phyloP scores from a whole-genome alignment of 2,329 filamentous ascomycete species.

The Epichloe sylvatica region DNA sequence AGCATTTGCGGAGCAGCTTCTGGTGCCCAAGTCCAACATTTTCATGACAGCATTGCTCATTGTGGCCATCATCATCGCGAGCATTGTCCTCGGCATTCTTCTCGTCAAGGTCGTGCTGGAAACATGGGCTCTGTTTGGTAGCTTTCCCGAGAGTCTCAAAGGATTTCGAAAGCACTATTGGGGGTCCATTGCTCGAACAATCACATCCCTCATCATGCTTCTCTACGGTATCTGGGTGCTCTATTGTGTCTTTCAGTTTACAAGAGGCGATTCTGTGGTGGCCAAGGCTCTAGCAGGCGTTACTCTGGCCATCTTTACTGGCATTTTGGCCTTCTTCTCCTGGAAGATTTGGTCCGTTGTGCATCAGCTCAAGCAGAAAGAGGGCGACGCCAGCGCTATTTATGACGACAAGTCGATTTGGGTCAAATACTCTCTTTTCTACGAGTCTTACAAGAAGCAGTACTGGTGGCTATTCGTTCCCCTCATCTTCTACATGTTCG shows the following conservation, averaged over 20 bases:
- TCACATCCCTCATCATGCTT: constrained; percentile 79
- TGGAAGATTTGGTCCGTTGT: constrained; percentile 72
- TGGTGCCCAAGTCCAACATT: constrained; percentile 75
- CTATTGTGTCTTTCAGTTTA: constrained; percentile 95
- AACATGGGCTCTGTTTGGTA: constrained; percentile 78
- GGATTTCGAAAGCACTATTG: constrained; percentile 95
- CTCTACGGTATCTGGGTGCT: constrained; percentile 92
- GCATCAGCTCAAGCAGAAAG: constrained; percentile 54
- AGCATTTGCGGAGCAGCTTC: constrained; percentile 68
- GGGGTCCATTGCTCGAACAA: constrained; percentile 76
- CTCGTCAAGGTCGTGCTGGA: constrained; percentile 87
- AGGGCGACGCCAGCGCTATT: constrained; percentile 59
- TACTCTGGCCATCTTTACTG: constrained; percentile 70
- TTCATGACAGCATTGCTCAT: constrained; percentile 92
- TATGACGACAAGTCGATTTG: constrained; percentile 85
- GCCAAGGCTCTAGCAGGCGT: constrained; percentile 72
- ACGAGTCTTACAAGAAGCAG: constrained; percentile 84
- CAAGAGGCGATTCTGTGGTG: constrained; percentile 83
- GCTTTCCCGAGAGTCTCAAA: constrained; percentile 63
- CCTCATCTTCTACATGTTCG: constrained; percentile 77
- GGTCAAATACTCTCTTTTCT: constrained; percentile 95
- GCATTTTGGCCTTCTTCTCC: constrained; percentile 65
- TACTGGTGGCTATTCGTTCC: constrained; percentile 98
- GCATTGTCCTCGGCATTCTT: constrained; percentile 73
- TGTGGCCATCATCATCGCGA: constrained; percentile 73